Conservation (phyloP, 2,329 filamentous ascomycete genomes). For the Pseudogymnoascus sp. region DNA sequence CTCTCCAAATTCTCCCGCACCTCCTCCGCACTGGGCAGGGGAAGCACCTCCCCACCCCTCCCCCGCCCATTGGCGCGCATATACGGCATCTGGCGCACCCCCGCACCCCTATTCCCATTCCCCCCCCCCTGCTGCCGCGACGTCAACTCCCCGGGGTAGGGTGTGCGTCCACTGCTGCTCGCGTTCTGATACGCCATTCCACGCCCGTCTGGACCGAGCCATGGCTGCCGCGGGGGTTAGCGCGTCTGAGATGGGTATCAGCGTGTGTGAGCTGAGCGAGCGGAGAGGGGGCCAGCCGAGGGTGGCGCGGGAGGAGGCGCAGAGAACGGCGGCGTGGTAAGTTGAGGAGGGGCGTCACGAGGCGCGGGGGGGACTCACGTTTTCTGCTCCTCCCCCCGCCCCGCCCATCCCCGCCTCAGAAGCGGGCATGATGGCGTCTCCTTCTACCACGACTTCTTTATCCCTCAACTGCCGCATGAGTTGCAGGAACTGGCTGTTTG, state of each 20-base stretch:
- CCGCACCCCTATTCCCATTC: no score
- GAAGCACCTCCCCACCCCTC: no score
- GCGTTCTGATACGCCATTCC: no score
- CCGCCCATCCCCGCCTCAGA: not conserved
- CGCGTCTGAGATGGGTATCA: not conserved
- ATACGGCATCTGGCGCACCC: no score
- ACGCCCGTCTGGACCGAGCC: no score
- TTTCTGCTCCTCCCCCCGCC: not conserved
- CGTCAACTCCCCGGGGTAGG: no score
- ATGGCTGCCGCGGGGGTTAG: not conserved
- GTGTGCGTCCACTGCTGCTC: no score
- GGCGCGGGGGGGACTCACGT: not conserved
- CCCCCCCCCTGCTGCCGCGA: no score
- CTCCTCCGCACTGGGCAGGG: no score
- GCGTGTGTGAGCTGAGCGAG: not conserved
- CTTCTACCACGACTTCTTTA: constrained; percentile 60
- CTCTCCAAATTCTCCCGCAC: no score
- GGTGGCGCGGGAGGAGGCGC: not conserved
- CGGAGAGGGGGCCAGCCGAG: not conserved
- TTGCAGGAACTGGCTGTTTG: constrained; percentile 65
- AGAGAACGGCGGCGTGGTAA: not conserved
- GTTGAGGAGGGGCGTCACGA: not conserved
- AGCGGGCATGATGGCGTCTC: constrained; percentile 48
- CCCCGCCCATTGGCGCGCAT: no score
- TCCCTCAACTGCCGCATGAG: constrained; percentile 69